Conservation (phyloP, 1,284 basidiomycete genomes). For the Limonomyces culmigenus region DNA sequence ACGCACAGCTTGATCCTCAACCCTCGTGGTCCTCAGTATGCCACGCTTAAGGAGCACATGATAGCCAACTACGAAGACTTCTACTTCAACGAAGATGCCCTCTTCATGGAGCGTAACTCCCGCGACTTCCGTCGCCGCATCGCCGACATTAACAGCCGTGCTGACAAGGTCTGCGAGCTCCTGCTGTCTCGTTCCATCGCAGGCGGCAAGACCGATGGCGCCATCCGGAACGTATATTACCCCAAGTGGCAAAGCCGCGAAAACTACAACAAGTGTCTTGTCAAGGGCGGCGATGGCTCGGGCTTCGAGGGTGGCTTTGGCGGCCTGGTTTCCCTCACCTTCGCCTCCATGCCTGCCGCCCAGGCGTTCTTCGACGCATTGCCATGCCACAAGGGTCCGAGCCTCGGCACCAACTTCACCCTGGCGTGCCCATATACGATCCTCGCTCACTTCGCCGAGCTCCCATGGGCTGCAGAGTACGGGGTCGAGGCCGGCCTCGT, state of each 20-base stretch:
- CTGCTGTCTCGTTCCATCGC: constrained; percentile 45
- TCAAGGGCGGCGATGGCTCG: constrained; percentile 13
- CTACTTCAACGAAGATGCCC: constrained; percentile 85
- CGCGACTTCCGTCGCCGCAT: constrained; percentile 79
- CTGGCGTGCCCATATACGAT: constrained; percentile 88
- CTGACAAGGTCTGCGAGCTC: constrained; percentile 69
- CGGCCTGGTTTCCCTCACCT: constrained; percentile 85
- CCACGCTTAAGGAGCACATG: constrained; percentile 43
- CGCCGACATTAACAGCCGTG: constrained; percentile 66
- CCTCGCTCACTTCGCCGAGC: constrained; percentile 81
- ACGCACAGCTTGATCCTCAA: constrained; percentile 66
- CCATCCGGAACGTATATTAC: constrained; percentile 81
- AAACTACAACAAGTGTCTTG: constrained; percentile 58
- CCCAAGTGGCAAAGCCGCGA: constrained; percentile 69
- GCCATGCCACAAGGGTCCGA: constrained; percentile 80
- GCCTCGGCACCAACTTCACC: constrained; percentile 92
- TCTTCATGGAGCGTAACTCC: constrained; percentile 97
- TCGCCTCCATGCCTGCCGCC: constrained; percentile 53
- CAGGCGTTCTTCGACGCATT: constrained; percentile 81
- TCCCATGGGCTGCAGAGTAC: constrained; percentile 81
- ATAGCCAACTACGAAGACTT: constrained; percentile 64
- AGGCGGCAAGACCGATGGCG: constrained; percentile 13
- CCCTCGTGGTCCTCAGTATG: constrained; percentile 57
- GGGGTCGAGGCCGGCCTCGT: constrained; percentile 81
- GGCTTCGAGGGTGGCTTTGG: constrained; percentile 52